Evolutionary conservation across 2,329 filamentous ascomycete species (phyloP), one percentile per base, ranked within the genome.

Genomic region (Diaporthe amygdali): DNA sequence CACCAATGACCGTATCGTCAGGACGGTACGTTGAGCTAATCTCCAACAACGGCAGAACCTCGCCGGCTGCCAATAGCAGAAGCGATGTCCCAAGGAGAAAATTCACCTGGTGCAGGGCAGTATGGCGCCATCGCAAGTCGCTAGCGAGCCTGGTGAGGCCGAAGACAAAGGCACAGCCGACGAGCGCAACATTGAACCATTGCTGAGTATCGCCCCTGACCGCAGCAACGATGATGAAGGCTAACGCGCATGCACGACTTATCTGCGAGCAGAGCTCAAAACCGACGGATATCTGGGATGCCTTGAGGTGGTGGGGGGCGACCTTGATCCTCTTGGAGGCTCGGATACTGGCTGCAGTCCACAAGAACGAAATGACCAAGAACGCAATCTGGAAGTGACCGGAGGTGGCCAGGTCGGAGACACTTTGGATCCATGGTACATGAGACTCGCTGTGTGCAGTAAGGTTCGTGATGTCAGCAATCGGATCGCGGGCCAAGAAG

Each of bases 1-100:
- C 80, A 44, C 79, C 81, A 17, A 71, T 20, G 20, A 81, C 75
- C 55, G 82, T 73, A 49, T 78, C 76, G 22, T 76, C 69, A 52
- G 79, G 78, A 30, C 74, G 20, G 69, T 74, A 25, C 22, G 71
- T 27, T 44, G 72, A 37, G 77, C 52, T 46, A 17, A 75, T 20
- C 30, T 73, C 72, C 39, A 75, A 49, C 52, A 66, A 39, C 2
- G 75, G 74, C 25, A 76, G 74, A 25, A 76, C 25, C 54, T 75
- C 69, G 68, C 76, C 72, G 20, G 59, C 59, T 37, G 59, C 69
- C 4, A 73, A 51, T 5, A 73, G 59, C 51, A 73, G 32, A 9
- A 73, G 47, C 44, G 69, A 61, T 12, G 41, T 55, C 12, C 32
- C 54, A 20, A 68, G 25, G 27, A 73, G 69, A 22, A 73, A 71